These are phyloP conservation scores for Colletotrichum sp. DNA, from an alignment of 2,329 filamentous ascomycete species.

Conservation along the genomic window DNA sequence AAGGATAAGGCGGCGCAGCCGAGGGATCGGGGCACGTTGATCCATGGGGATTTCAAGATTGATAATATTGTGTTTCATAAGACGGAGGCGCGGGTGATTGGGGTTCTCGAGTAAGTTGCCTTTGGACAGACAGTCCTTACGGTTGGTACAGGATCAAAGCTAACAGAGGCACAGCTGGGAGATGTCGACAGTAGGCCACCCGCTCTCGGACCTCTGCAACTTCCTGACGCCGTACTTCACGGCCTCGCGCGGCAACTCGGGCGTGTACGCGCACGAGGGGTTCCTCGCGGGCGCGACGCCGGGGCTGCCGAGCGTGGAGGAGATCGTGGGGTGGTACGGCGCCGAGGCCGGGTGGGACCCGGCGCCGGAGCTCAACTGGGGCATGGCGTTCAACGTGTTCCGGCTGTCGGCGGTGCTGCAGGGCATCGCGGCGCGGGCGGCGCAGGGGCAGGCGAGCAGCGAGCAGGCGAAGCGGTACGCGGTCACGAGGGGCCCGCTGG, in stretches of 20 bases:
- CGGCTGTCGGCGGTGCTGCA: conserved; percentile 71
- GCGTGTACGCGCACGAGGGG: conserved; percentile 38
- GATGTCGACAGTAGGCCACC: conserved; percentile 98
- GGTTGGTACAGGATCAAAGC: neutral
- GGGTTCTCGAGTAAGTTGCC: conserved; percentile 75
- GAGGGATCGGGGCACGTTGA: conserved; percentile 75
- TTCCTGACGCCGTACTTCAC: conserved; percentile 55
- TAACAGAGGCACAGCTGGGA: conserved; percentile 75
- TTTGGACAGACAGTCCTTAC: too few relatives aligned
- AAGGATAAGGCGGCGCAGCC: conserved; percentile 72
- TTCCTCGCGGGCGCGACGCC: conserved; percentile 69
- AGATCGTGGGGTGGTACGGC: conserved; percentile 47
- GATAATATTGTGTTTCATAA: conserved; percentile 91
- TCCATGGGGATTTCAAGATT: conserved; percentile 98
- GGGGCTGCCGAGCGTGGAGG: conserved; percentile 59
- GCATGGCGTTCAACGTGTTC: conserved; percentile 67
- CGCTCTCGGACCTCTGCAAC: conserved; percentile 88
- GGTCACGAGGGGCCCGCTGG: conserved; percentile 72
- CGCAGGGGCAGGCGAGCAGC: conserved; percentile 87
- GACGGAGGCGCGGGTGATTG: conserved; percentile 86
- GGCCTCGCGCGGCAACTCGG: conserved; percentile 32
- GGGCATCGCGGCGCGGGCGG: conserved; percentile 90
- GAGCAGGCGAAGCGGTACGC: conserved; percentile 78
- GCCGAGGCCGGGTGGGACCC: conserved; percentile 73
- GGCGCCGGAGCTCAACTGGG: conserved; percentile 62